These are phyloP conservation scores for Wickerhamomyces sp. DNA, from an alignment of 1,139 yeast species.

Conservation along the genomic window DNA sequence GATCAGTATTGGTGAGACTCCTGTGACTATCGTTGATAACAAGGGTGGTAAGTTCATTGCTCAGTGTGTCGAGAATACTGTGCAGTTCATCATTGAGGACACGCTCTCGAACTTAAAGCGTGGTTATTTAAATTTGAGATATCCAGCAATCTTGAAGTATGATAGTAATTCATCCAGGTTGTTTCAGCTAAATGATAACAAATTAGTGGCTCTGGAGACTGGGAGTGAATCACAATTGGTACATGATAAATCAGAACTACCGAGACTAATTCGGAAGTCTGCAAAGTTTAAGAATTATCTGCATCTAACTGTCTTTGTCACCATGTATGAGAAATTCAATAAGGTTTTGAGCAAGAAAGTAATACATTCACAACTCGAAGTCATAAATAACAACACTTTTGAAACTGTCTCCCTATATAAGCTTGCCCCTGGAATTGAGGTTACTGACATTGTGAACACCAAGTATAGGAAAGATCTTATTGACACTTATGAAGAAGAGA, in stretches of 20 bases:
- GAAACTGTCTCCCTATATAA: constrained; percentile 9
- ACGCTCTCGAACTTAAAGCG: constrained; percentile 4
- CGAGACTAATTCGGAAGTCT: constrained; percentile 14
- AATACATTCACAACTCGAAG: constrained; percentile 16
- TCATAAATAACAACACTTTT: constrained; percentile 22
- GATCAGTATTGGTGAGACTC: constrained; percentile 18
- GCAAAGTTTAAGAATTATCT: constrained; percentile 18
- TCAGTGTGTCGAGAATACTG: constrained; percentile 15
- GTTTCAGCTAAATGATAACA: background rate
- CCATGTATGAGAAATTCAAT: constrained; percentile 10
- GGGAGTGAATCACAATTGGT: constrained; percentile 1
- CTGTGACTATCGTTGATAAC: constrained; percentile 15
- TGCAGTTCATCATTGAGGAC: constrained; percentile 5
- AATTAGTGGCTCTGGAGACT: background rate
- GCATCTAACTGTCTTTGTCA: constrained; percentile 17
- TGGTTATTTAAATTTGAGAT: constrained; percentile 16
- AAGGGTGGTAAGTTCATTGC: constrained; percentile 7
- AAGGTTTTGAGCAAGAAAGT: constrained; percentile 2
- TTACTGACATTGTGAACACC: constrained; percentile 21
- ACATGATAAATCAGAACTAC: constrained; percentile 6
- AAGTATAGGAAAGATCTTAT: constrained; percentile 15
- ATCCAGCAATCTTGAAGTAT: constrained; percentile 8
- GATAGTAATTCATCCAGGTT: background rate
- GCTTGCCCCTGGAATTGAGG: constrained; percentile 18
- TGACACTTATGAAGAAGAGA: constrained; percentile 20